Conservation (phyloP, 257 asterid genomes). For the Solanum verrucosum region DNA sequence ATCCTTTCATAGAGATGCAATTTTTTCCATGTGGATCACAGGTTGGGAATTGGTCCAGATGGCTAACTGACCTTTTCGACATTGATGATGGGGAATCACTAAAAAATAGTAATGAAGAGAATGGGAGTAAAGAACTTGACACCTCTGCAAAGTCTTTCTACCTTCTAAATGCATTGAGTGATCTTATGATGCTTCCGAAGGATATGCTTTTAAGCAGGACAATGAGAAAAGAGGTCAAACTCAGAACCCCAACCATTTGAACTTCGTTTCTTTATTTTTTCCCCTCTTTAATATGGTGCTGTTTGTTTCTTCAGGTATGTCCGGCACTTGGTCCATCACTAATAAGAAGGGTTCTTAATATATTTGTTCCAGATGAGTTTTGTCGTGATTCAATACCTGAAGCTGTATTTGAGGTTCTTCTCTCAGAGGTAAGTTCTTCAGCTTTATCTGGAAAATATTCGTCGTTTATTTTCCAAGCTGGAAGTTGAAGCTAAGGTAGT, state of each 20-base stretch:
- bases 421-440: slow-evolving; percentile 44
- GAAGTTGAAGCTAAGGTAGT: neutral
- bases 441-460: neutral
- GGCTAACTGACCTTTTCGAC: slow-evolving; percentile 11
- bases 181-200: slow-evolving; percentile 95
- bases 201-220: slow-evolving; percentile 62
- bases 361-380: slow-evolving; percentile 68
- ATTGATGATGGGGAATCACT: slow-evolving; percentile 7
- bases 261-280: neutral
- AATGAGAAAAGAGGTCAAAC: slow-evolving; percentile 59
- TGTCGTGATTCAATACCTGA: slow-evolving; percentile 68
- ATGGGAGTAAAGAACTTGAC: slow-evolving; percentile 20
- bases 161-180: slow-evolving; percentile 77
- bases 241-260: neutral
- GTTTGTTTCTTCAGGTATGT: slow-evolving; percentile 39
- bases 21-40: neutral
- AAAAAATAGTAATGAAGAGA: slow-evolving; percentile 20
- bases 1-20: neutral
- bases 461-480: neutral
- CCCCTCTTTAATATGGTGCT: neutral
- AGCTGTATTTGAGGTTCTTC: slow-evolving; percentile 56
- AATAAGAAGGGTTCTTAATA: slow-evolving; percentile 56
- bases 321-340: slow-evolving; percentile 55
- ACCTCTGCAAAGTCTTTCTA: slow-evolving; percentile 44
- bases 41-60: slow-evolving; percentile 14